Conservation (phyloP, 2,329 filamentous ascomycete species). For the Cordyceps cateniannulata region DNA sequence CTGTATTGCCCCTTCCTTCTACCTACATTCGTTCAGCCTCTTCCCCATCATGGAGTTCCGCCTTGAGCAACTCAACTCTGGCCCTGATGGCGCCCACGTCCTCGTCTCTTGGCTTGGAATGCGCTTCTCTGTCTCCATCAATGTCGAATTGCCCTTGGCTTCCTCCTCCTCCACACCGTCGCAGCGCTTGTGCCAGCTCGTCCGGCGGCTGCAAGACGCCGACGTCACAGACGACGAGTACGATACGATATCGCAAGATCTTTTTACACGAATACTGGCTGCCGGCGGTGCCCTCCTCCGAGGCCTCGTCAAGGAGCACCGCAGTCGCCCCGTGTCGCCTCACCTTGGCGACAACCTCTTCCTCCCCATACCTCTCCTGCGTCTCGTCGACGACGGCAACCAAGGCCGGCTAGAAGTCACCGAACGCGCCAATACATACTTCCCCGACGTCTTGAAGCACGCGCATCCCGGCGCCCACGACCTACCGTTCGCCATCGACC, state of each 20-base stretch:
- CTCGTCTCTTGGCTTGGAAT: not conserved
- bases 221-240: not conserved
- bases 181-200: conserved; percentile 19
- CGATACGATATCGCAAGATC: not conserved
- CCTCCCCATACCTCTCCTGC: not conserved
- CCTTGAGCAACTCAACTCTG: conserved; percentile 27
- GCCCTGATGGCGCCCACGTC: not conserved
- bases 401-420: not conserved
- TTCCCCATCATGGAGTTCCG: conserved; percentile 22
- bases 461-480: not conserved
- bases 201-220: conserved; percentile 30
- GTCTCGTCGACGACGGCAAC: not conserved
- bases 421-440: not conserved
- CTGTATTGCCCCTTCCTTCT: not conserved
- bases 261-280: not conserved
- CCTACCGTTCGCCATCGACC: not conserved
- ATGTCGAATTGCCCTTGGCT: not conserved
- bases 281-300: not conserved
- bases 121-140: conserved; percentile 1
- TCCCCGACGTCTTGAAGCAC: not conserved
- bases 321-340: not conserved
- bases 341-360: conserved; percentile 5
- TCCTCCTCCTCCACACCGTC: not conserved
- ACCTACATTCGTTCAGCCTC: not conserved
- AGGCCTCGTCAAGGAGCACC: too few relatives aligned